Conservation (phyloP, 176 grass and related monocot genomes). For the Areca catechu region DNA sequence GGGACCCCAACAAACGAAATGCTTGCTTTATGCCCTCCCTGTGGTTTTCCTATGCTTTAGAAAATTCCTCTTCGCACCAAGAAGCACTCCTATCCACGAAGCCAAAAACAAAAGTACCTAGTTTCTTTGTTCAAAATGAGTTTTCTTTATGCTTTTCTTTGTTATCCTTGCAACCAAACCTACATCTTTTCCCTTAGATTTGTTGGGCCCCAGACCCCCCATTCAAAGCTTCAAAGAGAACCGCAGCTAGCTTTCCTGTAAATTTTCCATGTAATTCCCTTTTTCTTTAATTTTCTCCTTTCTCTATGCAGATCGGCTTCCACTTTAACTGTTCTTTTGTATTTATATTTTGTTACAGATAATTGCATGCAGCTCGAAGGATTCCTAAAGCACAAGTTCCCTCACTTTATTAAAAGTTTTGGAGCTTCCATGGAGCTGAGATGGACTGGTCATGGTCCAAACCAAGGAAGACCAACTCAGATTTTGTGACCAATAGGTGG, state of each 20-base stretch:
- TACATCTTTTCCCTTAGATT: background rate
- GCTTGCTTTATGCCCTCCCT: background rate
- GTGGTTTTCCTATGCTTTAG: slow-evolving; percentile 2
- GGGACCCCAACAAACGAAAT: background rate
- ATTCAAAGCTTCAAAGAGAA: slow-evolving; percentile 25
- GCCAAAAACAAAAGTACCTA: background rate
- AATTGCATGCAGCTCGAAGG: background rate
- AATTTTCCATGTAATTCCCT: slow-evolving; percentile 10
- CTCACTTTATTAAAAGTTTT: background rate
- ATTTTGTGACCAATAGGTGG: slow-evolving; percentile 1
- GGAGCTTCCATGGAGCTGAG: background rate
- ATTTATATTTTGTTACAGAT: background rate
- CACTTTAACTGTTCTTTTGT: slow-evolving; percentile 2
- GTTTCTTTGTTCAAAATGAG: background rate
- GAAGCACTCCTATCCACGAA: background rate
- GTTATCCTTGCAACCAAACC: background rate
- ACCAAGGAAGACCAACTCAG: slow-evolving; percentile 23
- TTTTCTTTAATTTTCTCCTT: background rate
- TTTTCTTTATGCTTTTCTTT: background rate
- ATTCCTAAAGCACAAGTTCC: background rate
- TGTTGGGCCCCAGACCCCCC: background rate
- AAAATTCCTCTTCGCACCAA: background rate
- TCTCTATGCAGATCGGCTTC: slow-evolving; percentile 5
- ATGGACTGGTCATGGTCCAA: slow-evolving; percentile 37
- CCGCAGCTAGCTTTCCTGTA: slow-evolving; percentile 22